A percentile compares a stretch with the other conserved stretches of the same genome.
Evolutionary conservation across 108 stramenopile genomes (phyloP).

Genomic region (Cyclostephanos tholiformis): DNA sequence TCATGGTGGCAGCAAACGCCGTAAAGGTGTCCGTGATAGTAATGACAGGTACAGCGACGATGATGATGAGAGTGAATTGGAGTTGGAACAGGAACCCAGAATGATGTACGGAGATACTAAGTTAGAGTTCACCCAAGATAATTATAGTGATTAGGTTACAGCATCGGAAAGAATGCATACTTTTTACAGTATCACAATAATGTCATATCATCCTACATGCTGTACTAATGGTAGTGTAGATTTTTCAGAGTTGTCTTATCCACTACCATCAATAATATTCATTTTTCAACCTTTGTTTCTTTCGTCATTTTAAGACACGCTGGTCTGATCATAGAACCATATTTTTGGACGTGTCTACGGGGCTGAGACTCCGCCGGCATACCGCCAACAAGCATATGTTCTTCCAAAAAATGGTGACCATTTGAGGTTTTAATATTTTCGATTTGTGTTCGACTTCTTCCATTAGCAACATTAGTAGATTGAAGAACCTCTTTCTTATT

Average conservation of each 20-base stretch:
- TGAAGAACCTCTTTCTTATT: background rate
- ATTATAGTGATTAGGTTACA: background rate
- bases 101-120: conserved; percentile 54
- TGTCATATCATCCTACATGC: background rate
- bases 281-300: background rate
- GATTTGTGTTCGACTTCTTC: conserved; percentile 6
- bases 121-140: conserved; percentile 15
- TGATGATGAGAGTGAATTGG: conserved; percentile 21
- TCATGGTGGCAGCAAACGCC: conserved; percentile 18
- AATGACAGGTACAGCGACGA: background rate
- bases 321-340: conserved; percentile 48
- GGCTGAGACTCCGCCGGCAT: conserved; percentile 42
- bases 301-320: conserved; percentile 32
- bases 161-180: background rate
- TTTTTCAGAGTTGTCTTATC: background rate
- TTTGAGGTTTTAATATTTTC: background rate
- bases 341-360: conserved; percentile 51
- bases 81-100: conserved; percentile 33
- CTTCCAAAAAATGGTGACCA: conserved; percentile 14
- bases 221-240: background rate
- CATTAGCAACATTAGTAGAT: background rate
- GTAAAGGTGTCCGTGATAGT: background rate
- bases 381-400: conserved; percentile 41
- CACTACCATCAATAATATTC: background rate
- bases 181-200: background rate